Percentiles rank a stretch among this genome's conserved stretches.
Evolutionary conservation across 129 eudicot genomes (phyloP).

Genomic region (Artemisia argyi): DNA sequence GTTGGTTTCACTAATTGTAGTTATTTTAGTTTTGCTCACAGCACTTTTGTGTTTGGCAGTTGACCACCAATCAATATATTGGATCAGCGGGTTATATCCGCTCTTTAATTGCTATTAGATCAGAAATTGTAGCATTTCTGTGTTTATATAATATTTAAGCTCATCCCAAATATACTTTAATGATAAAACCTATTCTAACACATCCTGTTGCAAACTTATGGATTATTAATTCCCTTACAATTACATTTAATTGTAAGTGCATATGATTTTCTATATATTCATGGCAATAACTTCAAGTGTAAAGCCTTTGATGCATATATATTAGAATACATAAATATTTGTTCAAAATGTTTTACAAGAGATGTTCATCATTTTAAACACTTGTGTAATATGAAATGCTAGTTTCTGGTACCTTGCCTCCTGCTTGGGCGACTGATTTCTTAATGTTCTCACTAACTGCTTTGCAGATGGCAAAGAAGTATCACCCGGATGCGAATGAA

Average conservation of each 20-base stretch:
- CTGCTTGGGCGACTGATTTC: slow-evolving; percentile 2
- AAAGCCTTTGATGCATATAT: not conserved
- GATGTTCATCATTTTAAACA: too few species aligned
- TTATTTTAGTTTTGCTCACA: not conserved
- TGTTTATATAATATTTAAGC: too few species aligned
- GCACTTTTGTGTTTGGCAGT: not conserved
- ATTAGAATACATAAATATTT: not conserved
- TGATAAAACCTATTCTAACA: too few species aligned
- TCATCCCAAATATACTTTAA: too few species aligned
- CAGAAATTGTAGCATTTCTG: not conserved
- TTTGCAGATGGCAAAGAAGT: slow-evolving; percentile 85
- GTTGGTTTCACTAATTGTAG: not conserved
- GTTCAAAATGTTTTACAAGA: too few species aligned
- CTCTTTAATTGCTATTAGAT: not conserved
- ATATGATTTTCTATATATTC: not conserved
- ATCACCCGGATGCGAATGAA: slow-evolving; percentile 89
- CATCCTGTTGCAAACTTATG: too few species aligned
- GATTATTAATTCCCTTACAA: not conserved
- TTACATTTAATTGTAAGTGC: not conserved
- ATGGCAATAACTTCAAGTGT: not conserved
- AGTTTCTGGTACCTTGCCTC: not conserved
- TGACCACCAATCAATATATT: not conserved
- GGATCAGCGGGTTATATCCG: too few species aligned
- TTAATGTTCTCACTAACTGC: slow-evolving; percentile 7
- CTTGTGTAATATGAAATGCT: not conserved